Percentiles rank a stretch among this genome's conserved stretches.
phyloP scores from a whole-genome alignment of 2,329 filamentous ascomycete genomes.

The Pyrenophora teres region DNA sequence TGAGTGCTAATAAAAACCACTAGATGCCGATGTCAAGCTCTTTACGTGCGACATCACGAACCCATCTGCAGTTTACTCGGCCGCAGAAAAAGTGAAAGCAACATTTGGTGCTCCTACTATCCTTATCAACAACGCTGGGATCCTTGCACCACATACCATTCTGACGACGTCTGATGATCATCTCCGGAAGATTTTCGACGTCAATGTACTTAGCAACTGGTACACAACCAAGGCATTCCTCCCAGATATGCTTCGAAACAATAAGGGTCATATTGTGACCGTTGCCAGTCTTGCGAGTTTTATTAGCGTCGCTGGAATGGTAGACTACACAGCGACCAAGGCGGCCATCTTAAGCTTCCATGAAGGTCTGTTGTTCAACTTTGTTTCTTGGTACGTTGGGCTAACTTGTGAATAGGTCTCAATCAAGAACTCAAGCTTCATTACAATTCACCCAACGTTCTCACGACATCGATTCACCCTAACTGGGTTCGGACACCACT shows the following conservation, averaged over 20 bases:
- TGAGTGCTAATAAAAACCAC: neutral
- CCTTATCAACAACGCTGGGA: constrained; percentile 47
- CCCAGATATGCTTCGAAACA: constrained; percentile 41
- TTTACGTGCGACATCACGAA: constrained; percentile 44
- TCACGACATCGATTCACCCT: constrained; percentile 52
- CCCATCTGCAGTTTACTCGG: constrained; percentile 28
- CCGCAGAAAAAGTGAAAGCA: constrained; percentile 30
- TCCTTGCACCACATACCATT: constrained; percentile 37
- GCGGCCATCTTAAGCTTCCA: constrained; percentile 59
- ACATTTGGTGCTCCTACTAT: constrained; percentile 37
- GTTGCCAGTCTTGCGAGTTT: constrained; percentile 61
- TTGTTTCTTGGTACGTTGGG: constrained; percentile 35
- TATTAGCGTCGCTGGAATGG: constrained; percentile 53
- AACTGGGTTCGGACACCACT: constrained; percentile 51
- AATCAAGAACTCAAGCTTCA: constrained; percentile 47
- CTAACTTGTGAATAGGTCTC: constrained; percentile 26
- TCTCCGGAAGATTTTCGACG: constrained; percentile 43
- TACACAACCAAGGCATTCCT: constrained; percentile 43
- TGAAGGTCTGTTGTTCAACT: constrained; percentile 55
- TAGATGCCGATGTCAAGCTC: constrained; percentile 38
- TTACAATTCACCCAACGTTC: constrained; percentile 48
- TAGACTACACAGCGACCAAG: constrained; percentile 60
- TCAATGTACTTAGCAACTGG: constrained; percentile 47
- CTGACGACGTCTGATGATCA: constrained; percentile 38
- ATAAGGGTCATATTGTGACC: constrained; percentile 60